Evolutionary conservation across 306 rosid genomes (phyloP).

Genomic region (Hippophae rhamnoides): DNA sequence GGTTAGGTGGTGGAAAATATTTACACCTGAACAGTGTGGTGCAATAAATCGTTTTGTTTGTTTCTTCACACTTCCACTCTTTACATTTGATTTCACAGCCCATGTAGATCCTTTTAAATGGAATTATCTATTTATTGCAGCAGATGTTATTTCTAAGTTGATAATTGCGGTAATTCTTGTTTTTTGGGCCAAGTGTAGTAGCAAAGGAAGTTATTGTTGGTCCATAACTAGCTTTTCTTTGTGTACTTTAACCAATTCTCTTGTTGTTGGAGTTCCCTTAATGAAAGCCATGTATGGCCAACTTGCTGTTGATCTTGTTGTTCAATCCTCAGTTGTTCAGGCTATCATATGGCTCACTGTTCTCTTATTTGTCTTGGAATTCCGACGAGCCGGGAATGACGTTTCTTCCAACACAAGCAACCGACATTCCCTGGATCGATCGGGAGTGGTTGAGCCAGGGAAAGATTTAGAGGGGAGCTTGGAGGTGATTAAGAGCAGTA

Average conservation of each 20-base stretch:
- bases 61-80: constrained; percentile 81
- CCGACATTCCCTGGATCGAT: not conserved
- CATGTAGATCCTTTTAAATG: constrained; percentile 68
- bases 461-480: constrained; percentile 41
- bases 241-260: constrained; percentile 63
- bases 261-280: constrained; percentile 82
- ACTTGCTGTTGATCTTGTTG: constrained; percentile 60
- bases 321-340: constrained; percentile 67
- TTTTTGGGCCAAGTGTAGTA: constrained; percentile 62
- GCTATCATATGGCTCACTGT: constrained; percentile 78
- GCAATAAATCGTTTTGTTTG: constrained; percentile 79
- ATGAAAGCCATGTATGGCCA: constrained; percentile 70
- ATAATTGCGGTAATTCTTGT: constrained; percentile 49
- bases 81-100: constrained; percentile 72
- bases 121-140: constrained; percentile 52
- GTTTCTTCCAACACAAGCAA: constrained; percentile 7
- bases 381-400: constrained; percentile 41
- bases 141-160: constrained; percentile 66
- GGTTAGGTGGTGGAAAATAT: constrained; percentile 76
- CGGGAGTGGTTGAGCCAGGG: constrained; percentile 10
- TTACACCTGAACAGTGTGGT: constrained; percentile 66
- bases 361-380: constrained; percentile 65
- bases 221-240: constrained; percentile 75
- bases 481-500: not conserved
- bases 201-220: constrained; percentile 65